Evolutionary conservation across 176 grass and related monocot genomes (phyloP).

Genomic region (Oropetium thomaeum): DNA sequence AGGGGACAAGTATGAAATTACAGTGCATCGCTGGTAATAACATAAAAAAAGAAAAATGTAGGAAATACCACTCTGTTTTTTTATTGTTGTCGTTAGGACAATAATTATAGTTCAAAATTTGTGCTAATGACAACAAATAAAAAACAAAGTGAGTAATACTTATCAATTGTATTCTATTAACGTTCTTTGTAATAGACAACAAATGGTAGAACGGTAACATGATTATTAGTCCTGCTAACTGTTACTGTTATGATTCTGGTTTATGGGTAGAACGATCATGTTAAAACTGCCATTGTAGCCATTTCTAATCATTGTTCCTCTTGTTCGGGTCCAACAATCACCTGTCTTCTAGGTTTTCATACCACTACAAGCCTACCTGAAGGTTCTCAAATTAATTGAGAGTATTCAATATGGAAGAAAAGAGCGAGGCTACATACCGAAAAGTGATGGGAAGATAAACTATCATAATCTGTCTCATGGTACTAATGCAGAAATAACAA

Average conservation of each 20-base stretch:
- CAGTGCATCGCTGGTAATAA: background rate
- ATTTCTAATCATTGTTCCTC: background rate
- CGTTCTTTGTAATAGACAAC: constrained; percentile 4
- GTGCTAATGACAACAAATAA: too few species aligned
- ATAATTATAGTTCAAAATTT: too few species aligned
- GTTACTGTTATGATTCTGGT: constrained; percentile 4
- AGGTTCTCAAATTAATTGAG: constrained; percentile 66
- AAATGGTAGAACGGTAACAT: background rate
- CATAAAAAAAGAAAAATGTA: background rate
- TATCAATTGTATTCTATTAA: background rate
- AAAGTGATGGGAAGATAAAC: constrained; percentile 66
- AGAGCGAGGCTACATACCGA: constrained; percentile 50
- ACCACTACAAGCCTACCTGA: constrained; percentile 66
- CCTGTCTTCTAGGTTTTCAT: constrained; percentile 77
- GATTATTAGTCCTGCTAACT: background rate
- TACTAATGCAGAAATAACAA: constrained; percentile 58
- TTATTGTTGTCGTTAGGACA: background rate
- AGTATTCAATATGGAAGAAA: constrained; percentile 51
- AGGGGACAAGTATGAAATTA: background rate
- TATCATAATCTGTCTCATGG: constrained; percentile 52
- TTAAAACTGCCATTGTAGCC: background rate
- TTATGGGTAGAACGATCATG: background rate
- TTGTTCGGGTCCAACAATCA: background rate
- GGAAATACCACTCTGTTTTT: background rate
- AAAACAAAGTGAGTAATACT: too few species aligned